phyloP scores from a whole-genome alignment of 2,329 filamentous ascomycete species.

The Fusarium musae region DNA sequence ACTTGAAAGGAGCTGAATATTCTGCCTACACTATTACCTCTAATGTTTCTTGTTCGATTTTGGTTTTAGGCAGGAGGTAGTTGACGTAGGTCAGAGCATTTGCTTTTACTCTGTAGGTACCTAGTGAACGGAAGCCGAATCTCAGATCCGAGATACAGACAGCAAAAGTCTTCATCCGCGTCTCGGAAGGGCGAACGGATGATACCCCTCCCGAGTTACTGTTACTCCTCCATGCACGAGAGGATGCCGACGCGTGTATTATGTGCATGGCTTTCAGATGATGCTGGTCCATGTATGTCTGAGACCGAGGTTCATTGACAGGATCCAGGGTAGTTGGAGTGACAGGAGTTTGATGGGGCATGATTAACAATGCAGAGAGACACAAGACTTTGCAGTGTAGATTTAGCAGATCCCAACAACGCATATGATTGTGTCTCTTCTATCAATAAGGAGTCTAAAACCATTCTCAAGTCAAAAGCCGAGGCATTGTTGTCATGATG shows the following conservation, averaged over 20 bases:
- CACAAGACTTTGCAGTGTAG: slow-evolving; percentile 20
- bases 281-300: slow-evolving; percentile 16
- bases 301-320: slow-evolving; percentile 29
- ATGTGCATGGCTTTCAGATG: slow-evolving; percentile 15
- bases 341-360: slow-evolving; percentile 18
- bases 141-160: slow-evolving; percentile 15
- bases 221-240: slow-evolving; percentile 1
- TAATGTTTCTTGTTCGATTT: not conserved
- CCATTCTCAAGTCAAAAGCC: not conserved
- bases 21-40: not conserved
- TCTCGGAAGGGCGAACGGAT: slow-evolving; percentile 23
- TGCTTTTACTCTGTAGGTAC: not conserved
- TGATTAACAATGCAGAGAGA: slow-evolving; percentile 22
- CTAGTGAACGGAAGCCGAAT: slow-evolving; percentile 30
- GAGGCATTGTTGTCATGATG: not conserved
- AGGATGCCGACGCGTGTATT: not conserved
- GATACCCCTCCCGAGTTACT: slow-evolving; percentile 14
- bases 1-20: slow-evolving; percentile 17
- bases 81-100: slow-evolving; percentile 20
- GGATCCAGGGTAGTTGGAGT: slow-evolving; percentile 17
- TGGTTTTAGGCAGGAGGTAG: slow-evolving; percentile 11
- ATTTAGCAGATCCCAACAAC: slow-evolving; percentile 25
- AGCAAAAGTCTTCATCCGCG: not conserved
- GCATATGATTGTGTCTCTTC: not conserved
- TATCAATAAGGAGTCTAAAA: not conserved